phyloP scores from a whole-genome alignment of 768 basidiomycete species.

The Tricholomella constricta region DNA sequence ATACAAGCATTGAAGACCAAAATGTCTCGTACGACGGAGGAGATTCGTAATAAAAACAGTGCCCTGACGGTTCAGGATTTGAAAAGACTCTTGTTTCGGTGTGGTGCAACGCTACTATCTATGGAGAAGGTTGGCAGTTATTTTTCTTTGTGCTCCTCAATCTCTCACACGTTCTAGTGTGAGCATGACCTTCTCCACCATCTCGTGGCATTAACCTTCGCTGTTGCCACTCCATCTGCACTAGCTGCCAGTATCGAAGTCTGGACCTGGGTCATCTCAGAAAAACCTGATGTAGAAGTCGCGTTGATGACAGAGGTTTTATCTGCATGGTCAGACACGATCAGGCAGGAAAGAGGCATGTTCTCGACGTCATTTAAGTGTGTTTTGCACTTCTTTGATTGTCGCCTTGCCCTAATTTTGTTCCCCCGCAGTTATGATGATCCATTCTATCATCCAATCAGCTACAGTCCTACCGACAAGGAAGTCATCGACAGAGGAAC shows the following conservation, averaged over 20 bases:
- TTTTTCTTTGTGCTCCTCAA: neutral
- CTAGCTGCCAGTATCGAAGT: conserved; percentile 88
- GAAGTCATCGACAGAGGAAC: conserved; percentile 75
- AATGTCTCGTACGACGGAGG: conserved; percentile 64
- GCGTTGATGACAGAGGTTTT: conserved; percentile 84
- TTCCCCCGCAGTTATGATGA: conserved; percentile 68
- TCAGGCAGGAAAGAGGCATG: conserved; percentile 75
- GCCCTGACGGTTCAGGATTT: conserved; percentile 80
- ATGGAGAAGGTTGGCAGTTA: conserved; percentile 50
- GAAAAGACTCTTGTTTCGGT: conserved; percentile 83
- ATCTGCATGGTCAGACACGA: conserved; percentile 84
- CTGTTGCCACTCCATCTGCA: conserved; percentile 83
- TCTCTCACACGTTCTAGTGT: conserved; percentile 46
- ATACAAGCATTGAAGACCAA: conserved; percentile 67
- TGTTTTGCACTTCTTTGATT: conserved; percentile 27
- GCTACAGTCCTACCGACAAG: conserved; percentile 90
- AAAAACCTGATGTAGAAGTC: conserved; percentile 80
- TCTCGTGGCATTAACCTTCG: conserved; percentile 85
- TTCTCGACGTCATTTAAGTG: conserved; percentile 85
- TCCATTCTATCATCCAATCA: conserved; percentile 84
- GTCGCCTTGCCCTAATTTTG: neutral
- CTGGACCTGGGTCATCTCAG: conserved; percentile 95
- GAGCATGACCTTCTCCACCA: conserved; percentile 87
- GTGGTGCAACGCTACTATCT: conserved; percentile 79
- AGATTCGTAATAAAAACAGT: conserved; percentile 72